Percentiles rank a stretch among this genome's conserved stretches.
phyloP scores from a whole-genome alignment of 306 rosid genomes.

The Gleditsia sinensis region DNA sequence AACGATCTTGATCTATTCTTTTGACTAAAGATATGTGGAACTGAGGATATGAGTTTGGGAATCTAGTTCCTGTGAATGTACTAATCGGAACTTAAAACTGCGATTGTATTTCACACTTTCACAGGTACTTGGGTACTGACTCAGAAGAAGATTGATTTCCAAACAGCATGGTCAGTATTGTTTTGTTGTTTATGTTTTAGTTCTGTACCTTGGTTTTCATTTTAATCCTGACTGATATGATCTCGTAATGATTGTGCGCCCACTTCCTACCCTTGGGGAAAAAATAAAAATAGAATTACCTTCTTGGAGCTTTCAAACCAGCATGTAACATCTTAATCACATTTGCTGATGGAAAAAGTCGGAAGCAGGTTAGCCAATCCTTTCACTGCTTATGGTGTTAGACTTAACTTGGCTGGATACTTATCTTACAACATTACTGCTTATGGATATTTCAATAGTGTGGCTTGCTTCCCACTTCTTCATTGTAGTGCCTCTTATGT shows the following conservation, averaged over 20 bases:
- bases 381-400: slow-evolving; percentile 54
- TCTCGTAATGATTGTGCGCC: background rate
- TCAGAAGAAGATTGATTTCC: background rate
- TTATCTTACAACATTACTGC: background rate
- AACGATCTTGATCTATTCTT: background rate
- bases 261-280: background rate
- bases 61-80: background rate
- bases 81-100: background rate
- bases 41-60: background rate
- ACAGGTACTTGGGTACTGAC: slow-evolving; percentile 22
- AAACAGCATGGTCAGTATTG: slow-evolving; percentile 12
- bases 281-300: slow-evolving; percentile 64
- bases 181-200: background rate
- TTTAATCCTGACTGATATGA: background rate
- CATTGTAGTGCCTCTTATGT: background rate
- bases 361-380: slow-evolving; percentile 81
- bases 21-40: background rate
- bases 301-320: slow-evolving; percentile 99
- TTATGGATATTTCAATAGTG: slow-evolving; percentile 10
- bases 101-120: background rate
- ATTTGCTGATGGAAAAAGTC: slow-evolving; percentile 83
- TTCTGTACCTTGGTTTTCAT: background rate
- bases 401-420: slow-evolving; percentile 49
- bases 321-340: slow-evolving; percentile 82
- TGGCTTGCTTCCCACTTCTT: background rate